Base-by-base conservation (phyloP, 495 filamentous ascomycete genomes). In the Cercophora scortea region DNA sequence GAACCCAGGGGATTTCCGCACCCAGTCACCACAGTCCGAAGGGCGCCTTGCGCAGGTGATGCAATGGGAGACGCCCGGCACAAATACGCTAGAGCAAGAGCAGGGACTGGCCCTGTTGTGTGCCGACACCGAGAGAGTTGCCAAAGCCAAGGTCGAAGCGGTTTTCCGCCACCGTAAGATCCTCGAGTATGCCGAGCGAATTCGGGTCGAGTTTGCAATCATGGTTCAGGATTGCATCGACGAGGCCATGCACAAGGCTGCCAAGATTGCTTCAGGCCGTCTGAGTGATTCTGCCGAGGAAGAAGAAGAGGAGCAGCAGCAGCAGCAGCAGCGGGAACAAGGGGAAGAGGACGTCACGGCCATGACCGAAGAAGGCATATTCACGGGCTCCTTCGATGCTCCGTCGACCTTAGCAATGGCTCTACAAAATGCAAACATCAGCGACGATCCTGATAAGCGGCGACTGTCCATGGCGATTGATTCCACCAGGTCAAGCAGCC, bases 211-310 rank as follows among this genome's bases (percentile, higher is more conserved):
- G 63, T 95, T 93, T 62, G 86, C 87, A 15, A 78, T 92, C 19
- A 73, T 95, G 44, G 93, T 98, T 32, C 86, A 95, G 57, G 90
- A 96, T 52, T 98, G 93, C 64, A 93, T 98, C 43, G 84, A 91
- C 47, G 90, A 88, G 53, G 93, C 94, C 8, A 79, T 96, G 66
- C 84, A 78, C 53, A 97, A 96, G 66, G 94, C 93, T 42, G 87
- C 87, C 46, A 84, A 85, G 47, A 92, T 95, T 55, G 88, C 88
- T 16, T 83, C 87, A 50, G 90, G 90, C 16, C 80, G 89, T 32
- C 70, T 91, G n/a, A 91, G 85, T 54, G 89, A 93, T 61, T 89
- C 87, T 0, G 82, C 82, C 11, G 79, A 76, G 42, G 67, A 69
- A 9, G 73, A 78, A 38, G 79, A 77, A 17, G 64, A 68, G 17